phyloP scores from a whole-genome alignment of 1,284 basidiomycete genomes.

The Ceratobasidium sp. region DNA sequence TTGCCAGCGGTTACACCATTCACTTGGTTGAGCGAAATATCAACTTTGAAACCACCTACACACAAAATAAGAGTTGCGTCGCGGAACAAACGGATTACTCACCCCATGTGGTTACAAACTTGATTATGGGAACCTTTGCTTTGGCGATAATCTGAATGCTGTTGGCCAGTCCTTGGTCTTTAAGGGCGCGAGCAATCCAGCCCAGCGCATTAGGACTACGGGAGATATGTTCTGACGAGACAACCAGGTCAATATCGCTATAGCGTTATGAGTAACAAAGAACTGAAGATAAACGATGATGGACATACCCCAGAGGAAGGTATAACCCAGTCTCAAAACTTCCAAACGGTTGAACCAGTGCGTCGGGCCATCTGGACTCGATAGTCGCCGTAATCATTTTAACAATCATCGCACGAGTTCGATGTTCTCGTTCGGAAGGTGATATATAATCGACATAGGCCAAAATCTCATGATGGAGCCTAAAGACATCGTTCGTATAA shows the following conservation, averaged over 20 bases:
- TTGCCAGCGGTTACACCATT: constrained; percentile 85
- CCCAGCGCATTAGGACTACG: constrained; percentile 69
- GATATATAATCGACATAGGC: constrained; percentile 90
- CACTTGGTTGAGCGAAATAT: constrained; percentile 89
- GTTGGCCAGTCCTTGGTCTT: constrained; percentile 59
- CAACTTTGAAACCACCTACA: constrained; percentile 80
- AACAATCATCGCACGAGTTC: constrained; percentile 82
- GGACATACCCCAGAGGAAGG: constrained; percentile 87
- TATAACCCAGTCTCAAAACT: constrained; percentile 96
- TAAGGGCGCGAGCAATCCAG: constrained; percentile 63
- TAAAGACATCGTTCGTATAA: constrained; percentile 51
- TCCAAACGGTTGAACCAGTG: constrained; percentile 88
- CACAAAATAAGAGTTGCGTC: neutral
- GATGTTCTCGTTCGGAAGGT: constrained; percentile 86
- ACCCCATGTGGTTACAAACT: constrained; percentile 82
- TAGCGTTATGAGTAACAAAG: neutral
- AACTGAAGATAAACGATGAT: constrained; percentile 26
- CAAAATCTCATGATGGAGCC: constrained; percentile 85
- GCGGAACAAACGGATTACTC: constrained; percentile 49
- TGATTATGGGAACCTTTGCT: constrained; percentile 94
- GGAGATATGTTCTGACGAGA: constrained; percentile 68
- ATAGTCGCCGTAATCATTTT: constrained; percentile 77
- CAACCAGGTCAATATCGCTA: constrained; percentile 82
- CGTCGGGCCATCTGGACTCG: constrained; percentile 76
- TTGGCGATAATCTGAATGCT: constrained; percentile 85